Evolutionary conservation across 1,139 yeast genomes (phyloP), one percentile per base, ranked within the genome.

Genomic region (Lodderomyces elongisporus): DNA sequence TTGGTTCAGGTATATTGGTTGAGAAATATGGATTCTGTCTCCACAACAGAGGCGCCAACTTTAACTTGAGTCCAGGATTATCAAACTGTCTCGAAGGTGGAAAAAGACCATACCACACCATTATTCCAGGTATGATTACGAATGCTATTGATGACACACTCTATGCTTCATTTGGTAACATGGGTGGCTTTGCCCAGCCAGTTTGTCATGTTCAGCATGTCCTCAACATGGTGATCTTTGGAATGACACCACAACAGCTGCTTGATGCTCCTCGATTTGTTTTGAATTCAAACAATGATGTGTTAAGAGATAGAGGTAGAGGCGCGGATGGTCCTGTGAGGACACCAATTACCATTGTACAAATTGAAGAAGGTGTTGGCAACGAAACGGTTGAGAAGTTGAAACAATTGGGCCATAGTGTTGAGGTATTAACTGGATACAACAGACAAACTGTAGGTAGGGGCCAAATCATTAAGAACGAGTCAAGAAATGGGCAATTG

Each of bases 141-240:
- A 60, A 58, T 8, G 40, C 51, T 13, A 4, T 16, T 10, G 57
- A 51, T 22, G 60, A 62, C 16, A 62, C 62, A 4, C 58, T 85
- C 17, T 80, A 70, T 51, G 89, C 89, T 0, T 63, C 83, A 3
- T 82, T 74, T 48, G 95, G 94, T 22, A 85, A 83, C 45, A 85
- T 84, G 89, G 95, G 95, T 15, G 95, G 91, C 0, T 85, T 78
- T 59, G 84, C 81, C 64, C 95, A 85, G 52, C 94, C 94, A 2
- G 87, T 82, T 44, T 89, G 91, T 2, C 95, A 85, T 46, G 79
- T 85, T 3, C 91, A 84, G 49, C 89, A 83, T 35, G 79, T 77
- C 23, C 55, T 82, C 41, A 85, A 85, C 52, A 54, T 85, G 64
- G 49, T 73, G 2, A 51, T 79, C 9, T 85, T 79, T 54, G 77